Base-by-base conservation (phyloP, 2,329 filamentous ascomycete genomes). In the Penicillium psychrosexuale region DNA sequence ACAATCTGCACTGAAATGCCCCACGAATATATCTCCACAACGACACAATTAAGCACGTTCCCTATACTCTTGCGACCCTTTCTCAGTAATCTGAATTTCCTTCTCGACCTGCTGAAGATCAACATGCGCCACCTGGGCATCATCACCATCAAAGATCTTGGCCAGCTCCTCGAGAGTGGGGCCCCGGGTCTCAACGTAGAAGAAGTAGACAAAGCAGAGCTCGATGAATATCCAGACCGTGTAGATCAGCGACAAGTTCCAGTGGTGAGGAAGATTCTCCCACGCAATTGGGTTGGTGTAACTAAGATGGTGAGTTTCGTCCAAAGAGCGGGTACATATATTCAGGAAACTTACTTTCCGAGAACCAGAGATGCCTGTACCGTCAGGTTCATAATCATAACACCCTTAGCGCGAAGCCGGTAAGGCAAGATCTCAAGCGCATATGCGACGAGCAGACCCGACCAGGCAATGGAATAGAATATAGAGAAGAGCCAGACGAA, bases 161-260 rank as follows among this genome's bases (percentile, higher is more conserved):
- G 86, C 83, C 58, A 88, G 81, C 68, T 88, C 85, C 68, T 89
- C 87, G 0, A 90, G 82, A 2, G 86, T 89, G 0, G 85, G 84
- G 3, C 86, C 86, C 65, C 83, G 84, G 17, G 87, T 90, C 75
- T 90, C 87, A 53, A 87, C 80, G 13, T 61, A 56, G 63, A 66
- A 61, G 58, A 69, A 68, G 51, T 68, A 69, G 57, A 73, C 61
- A 51, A 72, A 58, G 56, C 70, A 30, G 54, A 72, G 51, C 56
- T 69, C 38, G 57, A 72, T 33, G 61, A 72, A 66, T 15, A 67
- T 64, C 51, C 65, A 65, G 13, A 73, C 71, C 15, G 62, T 66
- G 53, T 68, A 69, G 37, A 64, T 57, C 24, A 67, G 50, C 7
- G 63, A 68, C 28, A 65, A 53, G 43, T 66, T 63, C 61, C 61